A percentile compares a stretch with the other conserved stretches of the same genome.
These are phyloP conservation scores for Phytophthora aleatoria DNA, from an alignment of 352 stramenopile species.

Conservation along the genomic window DNA sequence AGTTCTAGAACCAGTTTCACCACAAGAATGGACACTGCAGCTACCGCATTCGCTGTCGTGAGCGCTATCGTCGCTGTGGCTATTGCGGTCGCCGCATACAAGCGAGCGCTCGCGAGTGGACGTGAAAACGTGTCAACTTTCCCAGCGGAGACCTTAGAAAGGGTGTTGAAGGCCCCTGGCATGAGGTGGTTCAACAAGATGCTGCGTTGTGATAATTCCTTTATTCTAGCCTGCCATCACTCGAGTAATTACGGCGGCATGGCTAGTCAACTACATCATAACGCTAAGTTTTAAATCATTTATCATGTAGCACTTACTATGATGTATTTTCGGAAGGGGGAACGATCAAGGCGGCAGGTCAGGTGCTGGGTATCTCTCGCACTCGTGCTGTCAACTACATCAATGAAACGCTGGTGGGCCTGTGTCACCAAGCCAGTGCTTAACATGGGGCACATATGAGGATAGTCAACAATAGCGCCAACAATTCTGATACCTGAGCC, in stretches of 20 bases:
- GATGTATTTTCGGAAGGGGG: not conserved
- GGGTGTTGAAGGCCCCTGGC: not conserved
- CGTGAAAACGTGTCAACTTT: not conserved
- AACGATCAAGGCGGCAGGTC: not conserved
- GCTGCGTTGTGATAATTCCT: not conserved
- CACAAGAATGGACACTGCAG: not conserved
- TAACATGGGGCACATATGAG: too few relatives aligned
- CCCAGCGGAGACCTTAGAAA: not conserved
- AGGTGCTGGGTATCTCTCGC: not conserved
- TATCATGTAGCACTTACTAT: not conserved
- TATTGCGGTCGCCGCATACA: not conserved
- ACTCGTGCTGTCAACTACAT: not conserved
- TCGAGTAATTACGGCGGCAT: not conserved
- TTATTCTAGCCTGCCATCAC: not conserved
- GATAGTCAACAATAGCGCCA: too few relatives aligned
- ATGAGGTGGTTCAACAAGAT: not conserved
- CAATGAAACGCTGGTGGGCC: not conserved
- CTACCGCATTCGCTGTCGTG: not conserved
- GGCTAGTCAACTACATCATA: not conserved
- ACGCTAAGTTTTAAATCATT: not conserved
- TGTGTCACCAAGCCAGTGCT: too few relatives aligned
- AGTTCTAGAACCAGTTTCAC: too few relatives aligned
- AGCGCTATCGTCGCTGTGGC: not conserved
- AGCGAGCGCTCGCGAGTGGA: not conserved
- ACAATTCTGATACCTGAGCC: too few relatives aligned